Base-by-base conservation (phyloP, 352 stramenopile genomes). In the Phytopythium ostracodes region DNA sequence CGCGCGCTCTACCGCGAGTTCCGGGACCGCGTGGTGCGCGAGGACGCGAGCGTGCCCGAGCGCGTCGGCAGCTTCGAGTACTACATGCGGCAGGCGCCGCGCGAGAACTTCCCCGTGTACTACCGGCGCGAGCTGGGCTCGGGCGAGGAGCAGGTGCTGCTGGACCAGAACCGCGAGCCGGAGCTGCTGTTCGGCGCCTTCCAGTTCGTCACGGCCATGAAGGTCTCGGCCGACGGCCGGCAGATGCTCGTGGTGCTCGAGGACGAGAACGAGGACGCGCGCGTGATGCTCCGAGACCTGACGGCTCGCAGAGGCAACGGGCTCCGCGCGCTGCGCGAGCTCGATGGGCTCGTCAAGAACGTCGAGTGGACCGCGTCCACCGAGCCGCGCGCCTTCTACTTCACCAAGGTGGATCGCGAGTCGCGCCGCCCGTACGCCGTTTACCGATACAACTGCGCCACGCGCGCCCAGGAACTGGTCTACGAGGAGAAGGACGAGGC, bases 51-150 rank as follows among this genome's bases (percentile, higher is more conserved):
- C 47, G 75, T 93, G n/a, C 83, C 86, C 2, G 86, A 95, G 60
- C 75, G 76, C 58, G 89, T 95, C 49, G 84, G 86, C 49, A 62
- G 67, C 14, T 91, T 77, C 59, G 79, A 91, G 38, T 95, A 95
- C 64, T 92, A 81, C 62, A 84, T 89, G 66, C 70, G 70, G 9
- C 81, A 92, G 59, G 57, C 66, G 5, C 70, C 79, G 0, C 63
- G 77, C 2, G 67, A 89, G 43, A 95, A 95, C 62, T 95, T 87
- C 52, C 84, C 81, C 1, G 80, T 91, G 29, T 95, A 93, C 63
- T 92, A 84, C 57, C 86, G 86, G 17, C 72, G 71, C 22, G 70
- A 74, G n/a, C 59, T 67, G 22, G 60, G 22, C 43, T 67, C 52
- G 14, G 40, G 40, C n/a, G 56, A 59, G 35, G 75, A 89, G 52